Conservation (phyloP, 1,139 yeast species). For the Zygoascus sp. region DNA sequence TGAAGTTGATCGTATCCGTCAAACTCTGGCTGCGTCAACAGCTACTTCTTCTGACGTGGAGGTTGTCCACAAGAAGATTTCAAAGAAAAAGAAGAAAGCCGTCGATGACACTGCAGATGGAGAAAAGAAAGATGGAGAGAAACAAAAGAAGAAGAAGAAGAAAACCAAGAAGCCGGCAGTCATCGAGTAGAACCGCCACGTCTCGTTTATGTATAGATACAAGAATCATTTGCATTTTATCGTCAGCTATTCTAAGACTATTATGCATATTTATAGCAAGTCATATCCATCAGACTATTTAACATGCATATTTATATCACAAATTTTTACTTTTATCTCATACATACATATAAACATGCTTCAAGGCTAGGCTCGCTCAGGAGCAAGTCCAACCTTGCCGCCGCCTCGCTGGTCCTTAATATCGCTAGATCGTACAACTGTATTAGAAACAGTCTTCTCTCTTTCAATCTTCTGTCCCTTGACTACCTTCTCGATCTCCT, state of each 20-base stretch:
- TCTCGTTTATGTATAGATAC: no score
- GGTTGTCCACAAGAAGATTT: constrained; percentile 30
- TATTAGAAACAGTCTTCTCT: constrained; percentile 65
- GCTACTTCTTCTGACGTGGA: constrained; percentile 15
- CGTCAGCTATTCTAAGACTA: background rate
- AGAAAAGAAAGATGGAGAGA: background rate
- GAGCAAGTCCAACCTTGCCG: constrained; percentile 20
- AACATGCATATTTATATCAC: constrained; percentile 3
- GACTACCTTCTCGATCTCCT: constrained; percentile 83
- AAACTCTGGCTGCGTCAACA: constrained; percentile 16
- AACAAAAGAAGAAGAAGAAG: constrained; percentile 5
- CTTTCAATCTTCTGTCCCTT: constrained; percentile 70
- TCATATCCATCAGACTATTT: background rate
- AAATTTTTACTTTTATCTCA: background rate
- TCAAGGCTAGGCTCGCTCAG: constrained; percentile 16
- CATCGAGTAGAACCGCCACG: background rate
- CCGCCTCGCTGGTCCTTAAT: constrained; percentile 35
- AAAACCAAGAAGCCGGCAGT: background rate
- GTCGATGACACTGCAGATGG: background rate
- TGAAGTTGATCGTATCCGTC: constrained; percentile 26
- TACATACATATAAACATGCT: constrained; percentile 1
- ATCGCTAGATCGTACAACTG: constrained; percentile 56
- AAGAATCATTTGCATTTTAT: background rate
- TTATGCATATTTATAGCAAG: background rate
- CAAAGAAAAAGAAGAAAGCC: constrained; percentile 16